These are phyloP conservation scores for Entomortierella beljakovae DNA, from an alignment of 192 early-diverging fungal species.

Conservation along the genomic window DNA sequence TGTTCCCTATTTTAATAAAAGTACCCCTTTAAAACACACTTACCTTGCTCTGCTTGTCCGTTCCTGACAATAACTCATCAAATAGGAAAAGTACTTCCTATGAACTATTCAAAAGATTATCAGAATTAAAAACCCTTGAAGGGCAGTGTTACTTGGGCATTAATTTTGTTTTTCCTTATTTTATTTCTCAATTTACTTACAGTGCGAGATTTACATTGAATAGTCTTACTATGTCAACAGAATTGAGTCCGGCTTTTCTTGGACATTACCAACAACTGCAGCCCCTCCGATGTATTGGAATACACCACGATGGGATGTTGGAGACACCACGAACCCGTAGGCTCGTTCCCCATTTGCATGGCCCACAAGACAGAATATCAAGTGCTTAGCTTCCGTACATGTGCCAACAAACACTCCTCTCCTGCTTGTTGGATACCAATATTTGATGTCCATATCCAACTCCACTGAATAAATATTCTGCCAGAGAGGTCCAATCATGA, in stretches of 20 bases:
- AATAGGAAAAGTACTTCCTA: too few relatives aligned
- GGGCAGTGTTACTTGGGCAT: too few relatives aligned
- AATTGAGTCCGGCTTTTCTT: too few relatives aligned
- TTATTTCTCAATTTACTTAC: neutral
- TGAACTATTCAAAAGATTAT: too few relatives aligned
- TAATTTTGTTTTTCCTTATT: neutral
- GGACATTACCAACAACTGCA: slow-evolving; percentile 4
- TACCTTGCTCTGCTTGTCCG: too few relatives aligned
- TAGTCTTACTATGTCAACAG: too few relatives aligned
- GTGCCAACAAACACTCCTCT: slow-evolving; percentile 17
- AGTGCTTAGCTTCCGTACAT: neutral
- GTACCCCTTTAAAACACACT: too few relatives aligned
- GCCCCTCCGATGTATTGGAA: slow-evolving; percentile 10
- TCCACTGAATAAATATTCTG: neutral
- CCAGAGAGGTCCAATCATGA: neutral
- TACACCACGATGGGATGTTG: neutral
- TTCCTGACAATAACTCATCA: too few relatives aligned
- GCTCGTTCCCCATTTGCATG: neutral
- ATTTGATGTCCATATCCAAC: neutral
- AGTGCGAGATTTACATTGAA: too few relatives aligned
- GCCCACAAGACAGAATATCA: slow-evolving; percentile 22
- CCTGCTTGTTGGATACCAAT: slow-evolving; percentile 11
- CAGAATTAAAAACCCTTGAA: too few relatives aligned
- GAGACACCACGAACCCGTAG: slow-evolving; percentile 15
- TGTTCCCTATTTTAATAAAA: too few relatives aligned